Evolutionary conservation across 2,329 filamentous ascomycete species (phyloP), one percentile per base, ranked within the genome.

Genomic region (Teratosphaeriaceae sp.): DNA sequence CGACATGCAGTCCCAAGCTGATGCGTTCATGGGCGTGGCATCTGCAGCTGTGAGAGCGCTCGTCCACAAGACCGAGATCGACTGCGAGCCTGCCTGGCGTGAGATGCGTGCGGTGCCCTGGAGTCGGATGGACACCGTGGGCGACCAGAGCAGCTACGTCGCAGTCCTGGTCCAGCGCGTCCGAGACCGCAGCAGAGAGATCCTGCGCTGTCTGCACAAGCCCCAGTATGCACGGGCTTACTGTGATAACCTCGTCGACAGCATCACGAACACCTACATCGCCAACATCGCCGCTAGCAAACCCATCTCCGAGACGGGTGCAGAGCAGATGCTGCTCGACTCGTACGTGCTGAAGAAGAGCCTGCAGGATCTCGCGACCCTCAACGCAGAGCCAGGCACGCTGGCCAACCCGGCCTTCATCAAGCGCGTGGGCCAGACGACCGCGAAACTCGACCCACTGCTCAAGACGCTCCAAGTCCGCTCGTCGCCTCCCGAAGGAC

Each of bases 51-150:
- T 98, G 5, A 75, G 92, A 38, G 79, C 85, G 0, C 73, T 98
- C 36, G 89, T 97, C 4, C 82, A 85, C 47, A 83, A 82, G 57
- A 85, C 95, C 3, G 89, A 95, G 61, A 64, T 82, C 1, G 84
- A 84, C 40, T 84, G 88, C 55, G 90, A 97, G 51, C 79, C 84
- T 0, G 82, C 84, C 13, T 98, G 90, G 92, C 80, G 89, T 44
- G 92, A 97, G 69, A 98, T 98, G 92, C 84, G 83, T 50, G 95
- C 96, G 60, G 94, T 85, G 0, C 85, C 89, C 38, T 98, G 92
- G 92, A 85, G 83, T 63, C 88, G 85, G 51, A 85, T 98, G 73
- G 92, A 97, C 55, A 85, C 78, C 46, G 92, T 95, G 3, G 87
- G 87, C 34, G 92, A 98, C 62, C 88, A 96, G 60, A 96, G 88